Evolutionary conservation across 2,329 filamentous ascomycete species (phyloP).

Genomic region (Lecanicillium sp.): DNA sequence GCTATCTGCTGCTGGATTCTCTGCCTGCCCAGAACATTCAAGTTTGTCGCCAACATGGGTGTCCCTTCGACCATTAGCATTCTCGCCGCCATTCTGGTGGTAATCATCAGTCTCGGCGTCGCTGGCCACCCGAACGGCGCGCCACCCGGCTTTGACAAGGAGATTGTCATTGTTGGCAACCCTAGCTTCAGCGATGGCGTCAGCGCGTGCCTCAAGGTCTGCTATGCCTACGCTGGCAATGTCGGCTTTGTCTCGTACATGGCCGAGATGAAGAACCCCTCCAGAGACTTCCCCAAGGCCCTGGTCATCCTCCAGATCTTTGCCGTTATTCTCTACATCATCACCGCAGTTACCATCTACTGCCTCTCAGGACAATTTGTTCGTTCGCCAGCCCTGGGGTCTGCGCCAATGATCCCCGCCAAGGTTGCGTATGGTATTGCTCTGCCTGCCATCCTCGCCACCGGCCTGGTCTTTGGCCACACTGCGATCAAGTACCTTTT

Average conservation of each 20-base stretch:
- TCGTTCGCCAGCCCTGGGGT: constrained; percentile 24
- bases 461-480: constrained; percentile 23
- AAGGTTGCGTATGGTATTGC: constrained; percentile 25
- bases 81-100: constrained; percentile 25
- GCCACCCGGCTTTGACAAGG: constrained; percentile 18
- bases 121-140: constrained; percentile 20
- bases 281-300: constrained; percentile 22
- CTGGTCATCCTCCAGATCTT: constrained; percentile 23
- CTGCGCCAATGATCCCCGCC: constrained; percentile 21
- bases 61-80: constrained; percentile 26
- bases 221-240: constrained; percentile 29
- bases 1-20: constrained; percentile 55
- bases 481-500: constrained; percentile 26
- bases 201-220: constrained; percentile 25
- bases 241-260: constrained; percentile 28
- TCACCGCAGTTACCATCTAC: constrained; percentile 24
- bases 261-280: constrained; percentile 25
- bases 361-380: constrained; percentile 23
- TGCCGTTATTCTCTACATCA: constrained; percentile 23
- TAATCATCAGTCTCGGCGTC: constrained; percentile 27
- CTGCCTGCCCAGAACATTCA: constrained; percentile 61
- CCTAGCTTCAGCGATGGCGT: constrained; percentile 24
- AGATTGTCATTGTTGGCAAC: constrained; percentile 20
- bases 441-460: constrained; percentile 22
- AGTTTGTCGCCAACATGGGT: constrained; percentile 23